Base-by-base conservation (phyloP, 768 basidiomycete genomes). In the Boletus pseudopeckii region DNA sequence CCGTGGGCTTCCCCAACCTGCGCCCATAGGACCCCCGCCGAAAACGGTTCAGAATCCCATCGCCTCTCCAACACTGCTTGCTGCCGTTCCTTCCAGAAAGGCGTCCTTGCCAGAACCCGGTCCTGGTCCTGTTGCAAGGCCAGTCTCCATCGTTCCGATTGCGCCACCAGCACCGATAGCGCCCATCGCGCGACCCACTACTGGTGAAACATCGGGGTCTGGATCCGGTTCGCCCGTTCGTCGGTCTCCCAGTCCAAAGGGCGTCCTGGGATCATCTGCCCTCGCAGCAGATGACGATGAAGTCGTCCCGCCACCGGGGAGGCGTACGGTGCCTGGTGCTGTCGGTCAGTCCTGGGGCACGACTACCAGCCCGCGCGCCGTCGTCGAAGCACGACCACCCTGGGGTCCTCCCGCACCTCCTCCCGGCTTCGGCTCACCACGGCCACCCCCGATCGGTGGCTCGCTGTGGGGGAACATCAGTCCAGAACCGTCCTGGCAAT, bases 281-380 rank as follows among this genome's bases (percentile, higher is more conserved):
- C 77, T 91, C 18, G 81, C 84, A 3, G 81, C 88, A 14, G 88
- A 90, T 55, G 89, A 89, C 55, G 90, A 92, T 65, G 89, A 91
- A 64, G 85, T 90, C 11, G 80, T 91, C 15, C 71, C 77, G 38
- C 71, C 77, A 17, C 75, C 77, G 7, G 72, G 80, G 36, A 68
- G 81, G 45, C 73, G 80, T 8, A 69, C 67, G 38, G 72, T 66
- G 1, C 69, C 69, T 34, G 71, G 73, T 42, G 70, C 71, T 4
- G 75, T 79, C 11, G 71, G 79, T 7, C 79, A 78, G 51, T 71
- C 72, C 2, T 84, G 84, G 82, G 75, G 75, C 4, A 71, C 60
- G 37, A 57, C 75, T 26, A 63, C 76, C 45, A 79, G 74, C 56
- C 79, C 80, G 10, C 78, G 80, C 15, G 71, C 74, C 18, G 72